Conservation (phyloP, 305 asterid genomes). For the Fraxinus sp. region DNA sequence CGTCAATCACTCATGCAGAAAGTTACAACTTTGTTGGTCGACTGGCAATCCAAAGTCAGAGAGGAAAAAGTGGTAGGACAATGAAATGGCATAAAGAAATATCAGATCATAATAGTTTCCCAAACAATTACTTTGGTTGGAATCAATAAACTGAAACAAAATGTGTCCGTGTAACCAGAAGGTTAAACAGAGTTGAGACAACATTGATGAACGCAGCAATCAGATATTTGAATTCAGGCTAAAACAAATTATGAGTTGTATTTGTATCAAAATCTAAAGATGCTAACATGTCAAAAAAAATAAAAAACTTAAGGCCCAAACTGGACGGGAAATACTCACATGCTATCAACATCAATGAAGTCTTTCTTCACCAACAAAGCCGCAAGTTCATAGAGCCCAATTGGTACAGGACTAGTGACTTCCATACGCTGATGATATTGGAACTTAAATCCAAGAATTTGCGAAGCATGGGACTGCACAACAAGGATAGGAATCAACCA, state of each 20-base stretch:
- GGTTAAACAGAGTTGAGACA: not conserved
- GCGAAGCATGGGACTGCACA: conserved; percentile 93
- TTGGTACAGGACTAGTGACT: conserved; percentile 60
- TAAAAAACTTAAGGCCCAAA: conserved; percentile 21
- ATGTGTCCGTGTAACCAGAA: conserved; percentile 11
- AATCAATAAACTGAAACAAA: not conserved
- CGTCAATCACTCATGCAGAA: not conserved
- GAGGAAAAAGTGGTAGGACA: not conserved
- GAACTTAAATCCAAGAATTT: conserved; percentile 91
- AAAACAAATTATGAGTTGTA: not conserved
- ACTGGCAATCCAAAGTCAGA: conserved; percentile 15
- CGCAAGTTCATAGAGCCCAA: conserved; percentile 75
- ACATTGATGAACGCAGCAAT: conserved; percentile 1
- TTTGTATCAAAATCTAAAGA: not conserved
- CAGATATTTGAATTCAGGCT: conserved; percentile 5
- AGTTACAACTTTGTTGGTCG: not conserved
- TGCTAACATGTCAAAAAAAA: not conserved
- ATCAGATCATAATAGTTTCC: conserved; percentile 12
- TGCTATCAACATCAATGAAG: conserved; percentile 83
- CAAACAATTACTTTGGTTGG: not conserved
- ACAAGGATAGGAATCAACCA: conserved; percentile 17
- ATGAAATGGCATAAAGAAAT: not conserved
- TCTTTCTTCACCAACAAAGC: conserved; percentile 87
- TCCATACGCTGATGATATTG: conserved; percentile 88
- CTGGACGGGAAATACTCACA: conserved; percentile 54